Base-by-base conservation (phyloP, 495 filamentous ascomycete genomes). In the Diplogelasinospora grovesii region DNA sequence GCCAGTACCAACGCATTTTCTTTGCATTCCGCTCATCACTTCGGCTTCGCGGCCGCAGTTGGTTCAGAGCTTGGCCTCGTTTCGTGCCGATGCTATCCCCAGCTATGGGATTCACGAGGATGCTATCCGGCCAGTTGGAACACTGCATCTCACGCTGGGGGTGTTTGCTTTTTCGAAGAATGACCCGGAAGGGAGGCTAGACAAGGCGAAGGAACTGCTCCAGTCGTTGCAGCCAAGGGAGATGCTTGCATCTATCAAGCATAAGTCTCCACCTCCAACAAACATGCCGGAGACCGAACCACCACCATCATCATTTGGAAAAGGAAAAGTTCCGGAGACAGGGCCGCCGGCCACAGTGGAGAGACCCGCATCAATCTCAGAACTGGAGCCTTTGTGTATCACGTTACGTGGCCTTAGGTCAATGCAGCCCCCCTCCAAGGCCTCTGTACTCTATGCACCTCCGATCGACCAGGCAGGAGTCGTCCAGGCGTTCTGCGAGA, bases 101-200 rank as follows among this genome's bases (percentile, higher is more conserved):
- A 54, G 44, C 32, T 60, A 50, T 57, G 42, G 53, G 31, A 50
- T 62, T 23, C 78, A 81, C 1, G 56, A 69, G 28, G 71, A 71
- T 41, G 84, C 88, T 4, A 58, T 94, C 25, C 68, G 90, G 15
- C 89, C 90, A 0, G 47, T 89, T 4, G 86, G 83, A 3, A 87
- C 86, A 0, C 62, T 95, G 20, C 90, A 95, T 60, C 64, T 94
- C 2, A 95, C 90, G 1, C 60, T 95, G 5, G 89, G 88, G 1
- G 86, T 95, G 3, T 88, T 96, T 82, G 85, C 77, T 43, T 75
- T 95, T 8, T 56, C 73, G 1, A 72, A 59, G 0, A 58, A 63
- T 11, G 70, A 77, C 27, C 60, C 68, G 1, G 22, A 32, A 22
- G 18, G 44, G 9, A 22, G 8, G 26, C 49, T 94, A 0, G 68